Percentiles rank a stretch among this genome's conserved stretches.
These are phyloP conservation scores for Pythium scleroteichum DNA, from an alignment of 352 stramenopile genomes.

Conservation along the genomic window DNA sequence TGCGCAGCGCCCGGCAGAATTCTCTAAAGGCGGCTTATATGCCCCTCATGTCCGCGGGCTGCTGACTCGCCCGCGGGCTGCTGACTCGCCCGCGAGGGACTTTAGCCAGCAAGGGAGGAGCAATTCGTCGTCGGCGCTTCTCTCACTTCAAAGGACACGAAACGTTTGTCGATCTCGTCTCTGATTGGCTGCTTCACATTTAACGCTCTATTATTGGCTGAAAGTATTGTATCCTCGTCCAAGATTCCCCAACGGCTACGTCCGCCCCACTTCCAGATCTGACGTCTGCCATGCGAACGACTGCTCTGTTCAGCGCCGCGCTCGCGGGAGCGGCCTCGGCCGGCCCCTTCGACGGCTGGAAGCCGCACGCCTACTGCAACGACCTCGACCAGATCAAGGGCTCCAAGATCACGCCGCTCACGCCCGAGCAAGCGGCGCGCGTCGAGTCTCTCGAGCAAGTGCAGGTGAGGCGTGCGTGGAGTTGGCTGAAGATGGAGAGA, in stretches of 20 bases:
- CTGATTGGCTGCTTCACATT: constrained; percentile 7
- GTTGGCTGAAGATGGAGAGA: background rate
- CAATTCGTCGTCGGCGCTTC: background rate
- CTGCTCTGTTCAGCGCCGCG: constrained; percentile 15
- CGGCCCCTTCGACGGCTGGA: constrained; percentile 70
- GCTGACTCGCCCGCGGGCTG: too few species aligned
- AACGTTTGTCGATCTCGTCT: constrained; percentile 7
- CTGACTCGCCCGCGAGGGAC: too few species aligned
- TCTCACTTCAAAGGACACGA: constrained; percentile 24
- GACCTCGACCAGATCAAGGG: constrained; percentile 59
- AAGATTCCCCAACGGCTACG: constrained; percentile 21
- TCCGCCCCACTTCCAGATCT: constrained; percentile 9
- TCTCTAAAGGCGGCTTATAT: too few species aligned
- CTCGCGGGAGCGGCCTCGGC: constrained; percentile 27
- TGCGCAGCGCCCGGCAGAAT: too few species aligned
- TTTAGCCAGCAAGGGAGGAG: too few species aligned
- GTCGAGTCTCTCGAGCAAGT: constrained; percentile 82
- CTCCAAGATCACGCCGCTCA: constrained; percentile 59
- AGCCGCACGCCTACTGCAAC: constrained; percentile 83
- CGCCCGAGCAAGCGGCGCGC: constrained; percentile 46
- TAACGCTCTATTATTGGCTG: constrained; percentile 11
- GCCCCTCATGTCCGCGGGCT: too few species aligned
- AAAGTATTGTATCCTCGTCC: constrained; percentile 4
- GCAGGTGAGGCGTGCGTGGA: constrained; percentile 37
- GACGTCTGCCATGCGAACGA: background rate